phyloP scores from a whole-genome alignment of 768 basidiomycete species.

The Pleurotus pulmonarius region DNA sequence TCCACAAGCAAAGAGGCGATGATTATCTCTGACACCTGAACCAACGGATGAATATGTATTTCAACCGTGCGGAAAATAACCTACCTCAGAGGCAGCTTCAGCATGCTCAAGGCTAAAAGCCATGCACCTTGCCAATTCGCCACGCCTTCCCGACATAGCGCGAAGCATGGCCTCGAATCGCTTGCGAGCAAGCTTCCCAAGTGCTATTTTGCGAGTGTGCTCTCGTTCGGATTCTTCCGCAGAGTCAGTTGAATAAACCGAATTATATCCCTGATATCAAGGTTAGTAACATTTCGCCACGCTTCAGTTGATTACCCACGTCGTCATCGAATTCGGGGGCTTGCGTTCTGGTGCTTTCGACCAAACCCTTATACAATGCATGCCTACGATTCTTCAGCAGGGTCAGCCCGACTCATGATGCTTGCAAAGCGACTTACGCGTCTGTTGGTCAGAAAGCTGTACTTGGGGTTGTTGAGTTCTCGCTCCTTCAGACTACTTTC shows the following conservation, averaged over 20 bases:
- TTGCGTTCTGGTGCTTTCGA: conserved; percentile 50
- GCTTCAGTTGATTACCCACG: conserved; percentile 28
- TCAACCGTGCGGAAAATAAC: conserved; percentile 10
- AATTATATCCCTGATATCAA: conserved; percentile 69
- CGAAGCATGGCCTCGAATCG: conserved; percentile 92
- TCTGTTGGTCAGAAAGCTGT: conserved; percentile 64
- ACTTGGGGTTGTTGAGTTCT: conserved; percentile 81
- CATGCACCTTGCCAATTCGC: conserved; percentile 94
- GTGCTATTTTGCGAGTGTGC: conserved; percentile 64
- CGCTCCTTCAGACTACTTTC: conserved; percentile 70
- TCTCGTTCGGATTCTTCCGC: conserved; percentile 93
- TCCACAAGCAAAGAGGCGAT: conserved; percentile 85
- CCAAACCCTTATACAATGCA: conserved; percentile 65
- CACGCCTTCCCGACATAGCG: conserved; percentile 78
- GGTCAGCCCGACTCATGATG: neutral
- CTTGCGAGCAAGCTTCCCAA: conserved; percentile 77
- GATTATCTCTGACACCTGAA: conserved; percentile 86
- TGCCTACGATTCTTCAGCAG: conserved; percentile 61
- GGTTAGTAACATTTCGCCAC: conserved; percentile 5
- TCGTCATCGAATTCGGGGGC: conserved; percentile 83
- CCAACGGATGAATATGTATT: neutral
- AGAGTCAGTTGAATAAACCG: conserved; percentile 88
- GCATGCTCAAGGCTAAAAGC: conserved; percentile 96
- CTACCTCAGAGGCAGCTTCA: conserved; percentile 90
- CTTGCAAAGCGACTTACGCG: conserved; percentile 37